phyloP scores from a whole-genome alignment of 2,329 filamentous ascomycete species.

The Nemania sp. region DNA sequence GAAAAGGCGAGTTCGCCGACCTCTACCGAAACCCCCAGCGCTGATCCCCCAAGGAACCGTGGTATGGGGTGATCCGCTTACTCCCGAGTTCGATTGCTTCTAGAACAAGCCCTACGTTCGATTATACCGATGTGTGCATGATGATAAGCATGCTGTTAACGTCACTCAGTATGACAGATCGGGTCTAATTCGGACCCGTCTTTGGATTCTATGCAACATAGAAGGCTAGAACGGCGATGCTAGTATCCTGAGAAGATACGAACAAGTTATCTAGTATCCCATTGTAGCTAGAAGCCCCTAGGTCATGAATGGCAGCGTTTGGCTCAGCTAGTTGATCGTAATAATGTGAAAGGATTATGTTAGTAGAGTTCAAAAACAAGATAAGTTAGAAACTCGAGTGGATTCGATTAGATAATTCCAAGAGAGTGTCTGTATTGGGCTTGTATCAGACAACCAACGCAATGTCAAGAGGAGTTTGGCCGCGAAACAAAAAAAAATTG shows the following conservation, averaged over 20 bases:
- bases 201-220: background rate
- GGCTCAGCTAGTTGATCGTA: background rate
- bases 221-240: background rate
- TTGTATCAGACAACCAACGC: background rate
- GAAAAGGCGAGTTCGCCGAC: constrained; percentile 1
- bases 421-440: background rate
- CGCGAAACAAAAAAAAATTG: constrained; percentile 3
- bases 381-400: background rate
- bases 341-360: background rate
- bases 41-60: background rate
- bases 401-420: background rate
- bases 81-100: background rate
- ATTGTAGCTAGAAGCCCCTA: background rate
- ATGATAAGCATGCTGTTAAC: background rate
- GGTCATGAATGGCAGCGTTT: background rate
- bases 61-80: background rate
- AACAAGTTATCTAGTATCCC: background rate
- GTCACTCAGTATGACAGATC: background rate
- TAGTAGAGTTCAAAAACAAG: background rate
- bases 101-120: background rate
- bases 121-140: background rate
- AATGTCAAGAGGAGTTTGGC: background rate
- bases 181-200: background rate
- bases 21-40: background rate
- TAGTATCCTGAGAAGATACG: background rate